Evolutionary conservation across 2,329 filamentous ascomycete genomes (phyloP).

Genomic region (Sclerotinia subarctica): DNA sequence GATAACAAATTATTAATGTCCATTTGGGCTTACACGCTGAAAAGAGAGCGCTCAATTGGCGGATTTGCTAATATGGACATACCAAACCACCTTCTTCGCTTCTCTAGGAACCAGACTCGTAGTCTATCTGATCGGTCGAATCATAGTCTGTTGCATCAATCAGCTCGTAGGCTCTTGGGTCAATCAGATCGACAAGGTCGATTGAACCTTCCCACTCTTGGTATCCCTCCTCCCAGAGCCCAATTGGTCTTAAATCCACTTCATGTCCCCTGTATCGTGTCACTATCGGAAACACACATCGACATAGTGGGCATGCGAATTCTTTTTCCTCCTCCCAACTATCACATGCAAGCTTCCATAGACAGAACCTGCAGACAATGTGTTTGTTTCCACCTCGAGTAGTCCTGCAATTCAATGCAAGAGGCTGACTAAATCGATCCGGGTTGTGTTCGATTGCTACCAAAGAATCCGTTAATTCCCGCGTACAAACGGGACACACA

Average conservation of each 20-base stretch:
- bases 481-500: neutral
- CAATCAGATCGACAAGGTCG: neutral
- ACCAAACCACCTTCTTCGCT: too few species aligned
- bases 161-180: too few species aligned
- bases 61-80: neutral
- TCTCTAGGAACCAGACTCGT: too few species aligned
- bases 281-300: neutral
- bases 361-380: neutral
- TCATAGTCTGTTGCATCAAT: neutral
- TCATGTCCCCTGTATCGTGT: neutral
- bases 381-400: neutral
- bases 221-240: neutral
- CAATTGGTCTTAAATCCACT: neutral
- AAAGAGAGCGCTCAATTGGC: neutral
- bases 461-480: neutral
- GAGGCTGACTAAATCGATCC: too few species aligned
- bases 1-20: neutral
- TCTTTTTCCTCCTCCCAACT: neutral
- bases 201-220: neutral
- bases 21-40: neutral
- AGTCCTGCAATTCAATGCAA: neutral
- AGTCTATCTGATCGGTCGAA: neutral
- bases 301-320: neutral
- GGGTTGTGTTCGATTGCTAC: too few species aligned
- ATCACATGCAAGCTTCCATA: neutral